A percentile compares a stretch with the other conserved stretches of the same genome.
Conservation (phyloP, 805 yeast genomes). For the Jamesozyma piceae region DNA sequence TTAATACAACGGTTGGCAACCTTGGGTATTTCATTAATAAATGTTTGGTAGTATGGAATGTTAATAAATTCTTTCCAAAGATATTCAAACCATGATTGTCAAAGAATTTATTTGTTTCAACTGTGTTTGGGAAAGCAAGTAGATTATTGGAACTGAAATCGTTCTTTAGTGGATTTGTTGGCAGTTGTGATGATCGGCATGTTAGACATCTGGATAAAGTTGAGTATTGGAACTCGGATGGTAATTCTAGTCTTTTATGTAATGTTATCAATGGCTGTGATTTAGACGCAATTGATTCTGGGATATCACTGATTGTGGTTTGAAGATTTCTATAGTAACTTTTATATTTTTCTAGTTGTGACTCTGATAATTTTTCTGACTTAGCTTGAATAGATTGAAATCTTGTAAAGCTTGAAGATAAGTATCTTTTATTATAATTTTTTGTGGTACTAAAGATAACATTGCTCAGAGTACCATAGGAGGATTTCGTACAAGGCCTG, state of each 20-base stretch:
- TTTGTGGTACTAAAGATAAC: background rate
- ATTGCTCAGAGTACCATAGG: background rate
- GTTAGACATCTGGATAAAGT: conserved; percentile 77
- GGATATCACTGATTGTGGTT: conserved; percentile 14
- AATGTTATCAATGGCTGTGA: conserved; percentile 71
- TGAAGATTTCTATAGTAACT: conserved; percentile 18
- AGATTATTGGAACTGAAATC: background rate
- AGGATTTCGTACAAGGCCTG: background rate
- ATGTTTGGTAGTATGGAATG: conserved; percentile 66
- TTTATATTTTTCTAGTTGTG: conserved; percentile 18
- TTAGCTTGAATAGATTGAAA: background rate
- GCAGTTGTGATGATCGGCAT: conserved; percentile 36
- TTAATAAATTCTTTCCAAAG: conserved; percentile 73
- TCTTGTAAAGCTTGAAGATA: background rate
- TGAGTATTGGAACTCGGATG: conserved; percentile 45
- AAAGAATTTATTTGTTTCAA: conserved; percentile 37
- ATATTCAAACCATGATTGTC: conserved; percentile 71
- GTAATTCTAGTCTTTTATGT: conserved; percentile 65
- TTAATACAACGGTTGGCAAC: conserved; percentile 69
- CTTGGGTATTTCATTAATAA: conserved; percentile 77
- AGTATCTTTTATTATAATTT: background rate
- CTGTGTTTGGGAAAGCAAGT: conserved; percentile 20
- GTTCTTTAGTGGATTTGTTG: conserved; percentile 1
- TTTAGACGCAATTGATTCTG: conserved; percentile 44
- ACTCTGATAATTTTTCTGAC: background rate